Evolutionary conservation across 2,329 filamentous ascomycete genomes (phyloP).

Genomic region (Biscogniauxia sp.): DNA sequence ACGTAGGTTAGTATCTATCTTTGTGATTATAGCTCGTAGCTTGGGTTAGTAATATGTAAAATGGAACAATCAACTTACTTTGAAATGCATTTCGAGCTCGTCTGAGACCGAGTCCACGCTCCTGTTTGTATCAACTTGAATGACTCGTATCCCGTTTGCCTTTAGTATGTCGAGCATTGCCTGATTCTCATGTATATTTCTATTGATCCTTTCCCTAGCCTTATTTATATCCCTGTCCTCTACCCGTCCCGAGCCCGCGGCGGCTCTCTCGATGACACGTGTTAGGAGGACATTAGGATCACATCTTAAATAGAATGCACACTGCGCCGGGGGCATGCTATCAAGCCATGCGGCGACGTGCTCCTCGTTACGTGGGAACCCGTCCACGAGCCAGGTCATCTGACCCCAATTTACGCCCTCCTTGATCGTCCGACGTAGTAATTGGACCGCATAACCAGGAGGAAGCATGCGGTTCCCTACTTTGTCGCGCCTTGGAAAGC

Average conservation of each 20-base stretch:
- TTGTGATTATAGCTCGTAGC: not conserved
- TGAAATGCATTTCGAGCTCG: conserved; percentile 12
- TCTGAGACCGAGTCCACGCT: conserved; percentile 11
- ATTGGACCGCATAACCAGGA: conserved; percentile 8
- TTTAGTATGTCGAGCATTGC: conserved; percentile 13
- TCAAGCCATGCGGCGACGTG: conserved; percentile 15
- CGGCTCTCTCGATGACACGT: conserved; percentile 14
- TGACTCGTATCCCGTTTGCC: conserved; percentile 6
- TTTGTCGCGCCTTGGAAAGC: conserved; percentile 15
- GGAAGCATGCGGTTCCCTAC: conserved; percentile 13
- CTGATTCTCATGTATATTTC: conserved; percentile 6
- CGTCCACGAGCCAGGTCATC: conserved; percentile 21
- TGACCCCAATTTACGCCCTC: conserved; percentile 11
- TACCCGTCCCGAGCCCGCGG: conserved; percentile 13
- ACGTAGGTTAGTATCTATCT: not conserved
- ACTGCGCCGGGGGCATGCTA: conserved; percentile 10
- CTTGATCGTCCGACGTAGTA: conserved; percentile 17
- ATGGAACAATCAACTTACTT: conserved; percentile 8
- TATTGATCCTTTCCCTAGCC: conserved; percentile 12
- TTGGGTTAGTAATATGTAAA: not conserved
- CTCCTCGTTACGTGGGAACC: conserved; percentile 17
- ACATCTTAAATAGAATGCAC: conserved; percentile 13
- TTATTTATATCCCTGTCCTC: conserved; percentile 12
- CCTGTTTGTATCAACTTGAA: conserved; percentile 11
- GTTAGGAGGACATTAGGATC: conserved; percentile 7